Base-by-base conservation (phyloP, 2,329 filamentous ascomycete species). In the Lomentospora prolificans region DNA sequence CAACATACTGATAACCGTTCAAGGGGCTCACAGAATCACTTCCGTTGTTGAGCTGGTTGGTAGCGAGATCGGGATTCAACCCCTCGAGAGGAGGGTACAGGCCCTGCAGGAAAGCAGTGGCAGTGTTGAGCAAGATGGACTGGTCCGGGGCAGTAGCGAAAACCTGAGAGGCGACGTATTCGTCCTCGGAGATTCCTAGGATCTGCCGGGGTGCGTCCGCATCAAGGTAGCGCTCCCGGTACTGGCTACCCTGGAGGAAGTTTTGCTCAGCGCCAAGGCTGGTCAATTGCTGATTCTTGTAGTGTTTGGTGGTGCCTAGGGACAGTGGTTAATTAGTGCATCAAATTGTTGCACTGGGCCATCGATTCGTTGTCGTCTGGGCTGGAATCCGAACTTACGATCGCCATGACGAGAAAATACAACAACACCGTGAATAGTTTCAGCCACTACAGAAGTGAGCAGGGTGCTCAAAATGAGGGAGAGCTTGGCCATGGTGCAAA, bases 381-480 rank as follows among this genome's bases (percentile, higher is more conserved):
- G 25, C n/a, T 2, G 8, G 12, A 14, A n/a, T 14, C 19, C 22
- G 14, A n/a, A 61, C 65, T 36, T 59, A 69, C 67, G 63, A 55
- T 69, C 67, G 12, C 67, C 67, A 50, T 70, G 67, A 22, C 67
- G 67, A 39, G 60, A 63, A 56, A 68, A 69, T 25, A 70, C 63
- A 6, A 68, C 64, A 2, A 63, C 66, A 24, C 67, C 67, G 31
- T 66, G 67, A 10, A 69, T 61, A 0, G 66, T 67, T 60, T 69
- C 67, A 4, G 67, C 65, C n/a, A 51, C 57, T n/a, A 61, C 63
- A 36, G 55, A 52, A 56, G 56, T 57, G 30, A 48, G 44, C 44
- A 48, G 24, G 44, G 17, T 48, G 44, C 44, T 48, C 44, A 48
- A 14, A 22, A 48, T 19, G 22, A 48, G 44, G 44, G 44, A n/a